A percentile compares a stretch with the other conserved stretches of the same genome.
Evolutionary conservation across 1,139 yeast genomes (phyloP).

Genomic region (Geotrichum phurueaensis): DNA sequence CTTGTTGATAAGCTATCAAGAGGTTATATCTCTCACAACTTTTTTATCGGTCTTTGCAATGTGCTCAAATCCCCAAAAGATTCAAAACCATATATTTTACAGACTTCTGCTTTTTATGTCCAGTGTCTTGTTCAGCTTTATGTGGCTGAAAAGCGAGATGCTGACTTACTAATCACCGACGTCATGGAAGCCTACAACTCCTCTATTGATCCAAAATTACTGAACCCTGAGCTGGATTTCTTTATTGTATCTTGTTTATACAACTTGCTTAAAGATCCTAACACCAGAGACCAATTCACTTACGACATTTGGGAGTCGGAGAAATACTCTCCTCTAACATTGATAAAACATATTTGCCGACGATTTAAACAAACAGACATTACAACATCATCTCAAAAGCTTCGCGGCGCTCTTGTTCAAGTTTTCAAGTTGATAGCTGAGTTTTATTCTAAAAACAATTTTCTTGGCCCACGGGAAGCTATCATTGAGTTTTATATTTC

Average conservation of each 20-base stretch:
- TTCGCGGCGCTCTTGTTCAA: not conserved
- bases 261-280: conserved; percentile 24
- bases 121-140: conserved; percentile 23
- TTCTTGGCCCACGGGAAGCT: conserved; percentile 44
- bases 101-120: conserved; percentile 37
- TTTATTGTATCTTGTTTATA: conserved; percentile 23
- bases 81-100: not conserved
- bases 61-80: conserved; percentile 29
- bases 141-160: conserved; percentile 16
- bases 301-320: conserved; percentile 47
- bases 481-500: conserved; percentile 43
- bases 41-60: conserved; percentile 37
- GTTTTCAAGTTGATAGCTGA: conserved; percentile 22
- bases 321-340: conserved; percentile 41
- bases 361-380: not conserved
- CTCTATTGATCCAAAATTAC: conserved; percentile 28
- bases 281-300: conserved; percentile 25
- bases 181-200: conserved; percentile 27
- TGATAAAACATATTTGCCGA: conserved; percentile 20
- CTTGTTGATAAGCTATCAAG: conserved; percentile 36
- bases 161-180: conserved; percentile 25
- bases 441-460: conserved; percentile 21
- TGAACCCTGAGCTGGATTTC: conserved; percentile 23
- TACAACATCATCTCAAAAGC: conserved; percentile 20
- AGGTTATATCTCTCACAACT: conserved; percentile 36